phyloP scores from a whole-genome alignment of 2,329 filamentous ascomycete species.

The Fusarium begoniae region DNA sequence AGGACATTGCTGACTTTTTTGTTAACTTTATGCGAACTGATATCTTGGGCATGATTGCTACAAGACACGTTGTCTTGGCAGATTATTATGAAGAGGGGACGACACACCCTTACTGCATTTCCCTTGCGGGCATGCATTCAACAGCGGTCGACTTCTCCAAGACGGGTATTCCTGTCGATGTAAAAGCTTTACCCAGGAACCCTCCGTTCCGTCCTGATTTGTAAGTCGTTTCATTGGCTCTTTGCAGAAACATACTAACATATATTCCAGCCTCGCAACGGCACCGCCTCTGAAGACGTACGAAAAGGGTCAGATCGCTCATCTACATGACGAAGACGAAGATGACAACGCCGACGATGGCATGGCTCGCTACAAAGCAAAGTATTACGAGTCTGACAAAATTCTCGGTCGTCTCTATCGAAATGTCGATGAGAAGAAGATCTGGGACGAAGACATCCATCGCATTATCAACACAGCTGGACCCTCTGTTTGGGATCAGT shows the following conservation, averaged over 20 bases:
- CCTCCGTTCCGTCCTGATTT: slow-evolving; percentile 62
- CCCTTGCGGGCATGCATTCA: slow-evolving; percentile 72
- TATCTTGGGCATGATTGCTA: slow-evolving; percentile 72
- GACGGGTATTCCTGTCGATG: slow-evolving; percentile 69
- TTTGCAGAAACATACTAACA: background rate
- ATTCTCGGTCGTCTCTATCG: slow-evolving; percentile 77
- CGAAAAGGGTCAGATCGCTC: slow-evolving; percentile 53
- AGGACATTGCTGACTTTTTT: slow-evolving; percentile 84
- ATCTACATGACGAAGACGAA: slow-evolving; percentile 43
- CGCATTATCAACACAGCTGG: slow-evolving; percentile 39
- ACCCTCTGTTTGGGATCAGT: slow-evolving; percentile 55
- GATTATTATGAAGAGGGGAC: slow-evolving; percentile 66
- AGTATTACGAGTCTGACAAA: slow-evolving; percentile 74
- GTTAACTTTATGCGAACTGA: slow-evolving; percentile 79
- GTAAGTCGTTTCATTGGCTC: slow-evolving; percentile 47
- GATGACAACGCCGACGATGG: slow-evolving; percentile 53
- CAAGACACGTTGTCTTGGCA: slow-evolving; percentile 69
- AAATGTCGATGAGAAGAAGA: slow-evolving; percentile 74
- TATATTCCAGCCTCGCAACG: slow-evolving; percentile 52
- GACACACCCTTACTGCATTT: slow-evolving; percentile 57
- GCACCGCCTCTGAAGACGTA: slow-evolving; percentile 56
- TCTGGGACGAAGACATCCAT: slow-evolving; percentile 64
- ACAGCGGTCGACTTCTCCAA: slow-evolving; percentile 81
- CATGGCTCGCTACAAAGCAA: slow-evolving; percentile 54
- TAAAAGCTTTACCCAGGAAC: slow-evolving; percentile 53